A percentile compares a stretch with the other conserved stretches of the same genome.
Evolutionary conservation across 2,329 filamentous ascomycete genomes (phyloP).

Genomic region (Arthrobotrys sphaeroides): DNA sequence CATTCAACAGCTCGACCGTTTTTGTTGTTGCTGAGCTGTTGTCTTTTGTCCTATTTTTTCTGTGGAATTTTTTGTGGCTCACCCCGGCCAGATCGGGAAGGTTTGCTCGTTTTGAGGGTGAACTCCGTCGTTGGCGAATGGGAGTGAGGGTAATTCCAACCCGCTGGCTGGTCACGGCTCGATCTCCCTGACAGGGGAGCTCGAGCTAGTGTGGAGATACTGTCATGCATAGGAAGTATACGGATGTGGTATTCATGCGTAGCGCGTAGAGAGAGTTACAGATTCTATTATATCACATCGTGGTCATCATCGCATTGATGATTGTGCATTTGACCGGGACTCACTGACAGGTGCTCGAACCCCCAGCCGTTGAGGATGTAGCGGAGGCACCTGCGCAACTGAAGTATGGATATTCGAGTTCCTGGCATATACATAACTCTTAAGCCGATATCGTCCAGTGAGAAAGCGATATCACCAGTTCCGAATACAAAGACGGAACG

Average conservation of each 20-base stretch:
- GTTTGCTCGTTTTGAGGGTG: conserved; percentile 23
- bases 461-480: no score
- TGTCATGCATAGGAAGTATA: no score
- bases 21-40: conserved; percentile 54
- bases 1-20: conserved; percentile 21
- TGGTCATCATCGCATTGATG: neutral
- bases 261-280: no score
- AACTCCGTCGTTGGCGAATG: conserved; percentile 32
- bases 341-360: neutral
- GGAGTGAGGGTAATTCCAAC: conserved; percentile 47
- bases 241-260: no score
- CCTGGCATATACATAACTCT: neutral
- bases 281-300: neutral
- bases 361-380: neutral
- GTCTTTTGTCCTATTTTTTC: conserved; percentile 54
- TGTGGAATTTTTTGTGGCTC: conserved; percentile 52
- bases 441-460: no score
- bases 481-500: no score
- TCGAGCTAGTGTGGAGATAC: no score
- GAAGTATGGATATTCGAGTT: no score
- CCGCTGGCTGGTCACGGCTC: neutral
- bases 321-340: neutral
- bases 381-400: no score
- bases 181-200: no score
- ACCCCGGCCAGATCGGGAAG: conserved; percentile 21